Evolutionary conservation across 805 yeast genomes (phyloP), one percentile per base, ranked within the genome.

Genomic region (Pichia thaimueangensis): DNA sequence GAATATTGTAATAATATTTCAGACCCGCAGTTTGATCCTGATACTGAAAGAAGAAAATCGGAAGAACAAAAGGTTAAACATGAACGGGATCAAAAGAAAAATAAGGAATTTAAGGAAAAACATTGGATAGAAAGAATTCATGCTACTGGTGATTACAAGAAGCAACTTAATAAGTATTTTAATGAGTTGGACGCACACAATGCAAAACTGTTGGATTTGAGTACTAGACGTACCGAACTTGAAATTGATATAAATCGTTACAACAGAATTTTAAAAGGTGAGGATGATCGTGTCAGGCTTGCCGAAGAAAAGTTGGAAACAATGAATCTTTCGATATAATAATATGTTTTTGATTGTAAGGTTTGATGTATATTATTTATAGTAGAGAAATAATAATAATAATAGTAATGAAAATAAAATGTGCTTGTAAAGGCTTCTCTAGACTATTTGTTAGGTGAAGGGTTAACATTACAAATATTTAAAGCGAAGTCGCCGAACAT

Each of bases 241-340:
- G 62, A 60, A 23, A 45, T 57, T 25, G 65, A 59, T 20, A 58
- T 54, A 33, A 52, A 52, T 30, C 50, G 55, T 35, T 50, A 49
- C 29, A 46, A 49, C 12, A 47, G 66, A 29, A 42, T 58, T 21
- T 39, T 52, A 11, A 45, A 43, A 24, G 52, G 52, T 32, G 65
- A 60, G 31, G 61, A 56, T 15, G 45, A 49, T 15, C 48, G 54
- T 27, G 48, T 56, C 21, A 48, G 51, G 20, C 38, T 61, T 24
- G 52, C 56, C 25, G 70, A 60, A 34, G 79, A 75, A 47, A 73
- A 72, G 50, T 58, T 75, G 33, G 79, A 73, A 47, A 73, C 73
- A 45, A 64, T 74, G 57, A 60, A 72, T 16, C 6, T 37, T 6
- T n/a, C 30, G 4, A 10, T 30, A 2, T 30, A 17, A 16, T 35